These are phyloP conservation scores for Areca catechu DNA, from an alignment of 176 grass and related monocot species.

Conservation along the genomic window DNA sequence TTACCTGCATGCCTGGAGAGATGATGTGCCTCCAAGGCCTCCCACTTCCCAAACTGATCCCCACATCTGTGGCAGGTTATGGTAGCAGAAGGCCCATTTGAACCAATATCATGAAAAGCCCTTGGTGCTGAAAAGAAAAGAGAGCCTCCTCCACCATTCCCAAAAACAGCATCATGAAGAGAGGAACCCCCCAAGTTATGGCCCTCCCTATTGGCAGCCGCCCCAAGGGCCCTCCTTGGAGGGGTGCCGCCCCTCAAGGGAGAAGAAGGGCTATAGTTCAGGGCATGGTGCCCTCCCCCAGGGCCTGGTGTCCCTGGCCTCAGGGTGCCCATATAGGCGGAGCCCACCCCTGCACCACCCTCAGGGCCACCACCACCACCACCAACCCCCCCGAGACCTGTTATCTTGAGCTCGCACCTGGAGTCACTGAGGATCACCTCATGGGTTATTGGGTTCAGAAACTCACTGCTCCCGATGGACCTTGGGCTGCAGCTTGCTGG, in stretches of 20 bases:
- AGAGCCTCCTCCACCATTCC: constrained; percentile 1
- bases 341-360: constrained; percentile 16
- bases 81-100: not conserved
- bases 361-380: constrained; percentile 2
- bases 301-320: constrained; percentile 23
- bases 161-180: constrained; percentile 6
- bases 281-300: constrained; percentile 4
- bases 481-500: constrained; percentile 28
- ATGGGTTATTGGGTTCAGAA: constrained; percentile 18
- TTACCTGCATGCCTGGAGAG: constrained; percentile 54
- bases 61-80: constrained; percentile 43
- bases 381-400: constrained; percentile 19
- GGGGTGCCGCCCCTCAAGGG: constrained; percentile 31
- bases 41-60: constrained; percentile 30
- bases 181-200: constrained; percentile 9
- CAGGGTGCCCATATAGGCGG: constrained; percentile 26
- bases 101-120: not conserved
- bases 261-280: not conserved
- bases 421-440: constrained; percentile 22
- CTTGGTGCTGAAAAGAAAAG: not conserved
- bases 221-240: constrained; percentile 22
- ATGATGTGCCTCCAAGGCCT: constrained; percentile 51
- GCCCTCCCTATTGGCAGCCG: constrained; percentile 20
- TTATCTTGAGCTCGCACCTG: constrained; percentile 21
- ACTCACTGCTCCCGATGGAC: constrained; percentile 32